Evolutionary conservation across 108 stramenopile genomes (phyloP), one percentile per base, ranked within the genome.

Genomic region (Skeletonema marinoi): DNA sequence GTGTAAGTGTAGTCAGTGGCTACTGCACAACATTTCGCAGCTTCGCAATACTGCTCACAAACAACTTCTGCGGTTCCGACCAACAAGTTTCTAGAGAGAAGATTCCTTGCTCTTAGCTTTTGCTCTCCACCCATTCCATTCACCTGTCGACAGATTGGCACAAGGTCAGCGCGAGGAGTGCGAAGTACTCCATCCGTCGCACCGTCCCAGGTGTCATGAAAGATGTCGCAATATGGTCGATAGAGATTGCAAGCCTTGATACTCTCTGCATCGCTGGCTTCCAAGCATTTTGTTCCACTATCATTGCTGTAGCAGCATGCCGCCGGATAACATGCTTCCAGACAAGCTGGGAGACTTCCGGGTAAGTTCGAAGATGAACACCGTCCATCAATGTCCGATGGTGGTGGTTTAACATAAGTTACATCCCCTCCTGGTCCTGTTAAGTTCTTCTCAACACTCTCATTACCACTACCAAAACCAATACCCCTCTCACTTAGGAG

Each of bases 351-450:
- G 8, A 78, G 13, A 33, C 69, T 64, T n/a, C 69, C 77, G 16
- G 77, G 77, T 21, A 78, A 65, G 46, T 78, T 78, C 10, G 77
- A 78, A 39, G 77, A 32, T 6, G 77, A 78, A 36, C 77, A 78
- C 3, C 70, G 68, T 4, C 62, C 77, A 56, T 51, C 69, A 58
- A 78, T 70, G 38, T 78, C 77, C 2, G 50, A 21, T 4, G 77
- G 77, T 8, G 77, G 77, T 0, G 50, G 11, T 33, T 33, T 63
- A 2, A 66, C 50, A 25, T 56, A 9, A 10, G 3, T 56, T 7
- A 56, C 54, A 56, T 16, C 7, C 29, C 25, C 54, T 56, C 11
- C 16, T 19, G 48, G 54, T 0, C n/a, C n/a, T 9, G 25, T 17
- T 56, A 1, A 21, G 21, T 10, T 29, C 54, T 51, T 51, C 14